Evolutionary conservation across 352 stramenopile genomes (phyloP).

Genomic region (Pythium chondricola): DNA sequence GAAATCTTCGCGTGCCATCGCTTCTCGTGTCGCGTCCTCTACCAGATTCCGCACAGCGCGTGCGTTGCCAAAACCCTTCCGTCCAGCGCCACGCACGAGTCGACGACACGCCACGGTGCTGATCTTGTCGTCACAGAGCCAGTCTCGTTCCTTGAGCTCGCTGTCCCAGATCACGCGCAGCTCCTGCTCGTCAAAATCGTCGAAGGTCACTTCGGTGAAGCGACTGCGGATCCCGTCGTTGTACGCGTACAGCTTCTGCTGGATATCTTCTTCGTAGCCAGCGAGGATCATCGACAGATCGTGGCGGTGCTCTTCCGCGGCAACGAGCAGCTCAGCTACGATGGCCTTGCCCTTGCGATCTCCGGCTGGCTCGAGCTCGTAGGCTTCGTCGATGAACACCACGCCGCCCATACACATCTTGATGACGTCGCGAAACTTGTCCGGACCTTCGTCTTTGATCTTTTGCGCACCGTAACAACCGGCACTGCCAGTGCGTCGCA

Average conservation of each 20-base stretch:
- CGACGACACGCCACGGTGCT: slow-evolving; percentile 58
- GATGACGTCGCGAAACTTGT: slow-evolving; percentile 77
- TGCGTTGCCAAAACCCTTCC: slow-evolving; percentile 87
- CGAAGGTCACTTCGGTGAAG: slow-evolving; percentile 84
- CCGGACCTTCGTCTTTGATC: slow-evolving; percentile 61
- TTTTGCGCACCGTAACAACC: slow-evolving; percentile 52
- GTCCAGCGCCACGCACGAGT: slow-evolving; percentile 47
- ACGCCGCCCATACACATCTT: slow-evolving; percentile 65
- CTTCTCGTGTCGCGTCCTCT: slow-evolving; percentile 48
- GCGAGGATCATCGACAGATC: slow-evolving; percentile 88
- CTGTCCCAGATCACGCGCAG: slow-evolving; percentile 71
- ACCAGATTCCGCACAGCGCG: slow-evolving; percentile 70
- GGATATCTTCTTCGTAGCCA: slow-evolving; percentile 90
- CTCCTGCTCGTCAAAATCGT: slow-evolving; percentile 89
- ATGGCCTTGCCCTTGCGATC: slow-evolving; percentile 82
- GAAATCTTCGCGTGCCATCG: slow-evolving; percentile 72
- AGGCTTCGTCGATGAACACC: slow-evolving; percentile 93
- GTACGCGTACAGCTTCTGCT: slow-evolving; percentile 90
- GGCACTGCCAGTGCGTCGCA: slow-evolving; percentile 37
- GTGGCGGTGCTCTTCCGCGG: slow-evolving; percentile 80
- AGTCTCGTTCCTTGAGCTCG: slow-evolving; percentile 37
- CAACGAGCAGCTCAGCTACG: slow-evolving; percentile 83
- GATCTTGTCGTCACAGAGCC: slow-evolving; percentile 39
- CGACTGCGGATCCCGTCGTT: slow-evolving; percentile 85
- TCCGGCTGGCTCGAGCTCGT: slow-evolving; percentile 78